Conservation (phyloP, 2,329 filamentous ascomycete species). For the Fusarium staphyleae region DNA sequence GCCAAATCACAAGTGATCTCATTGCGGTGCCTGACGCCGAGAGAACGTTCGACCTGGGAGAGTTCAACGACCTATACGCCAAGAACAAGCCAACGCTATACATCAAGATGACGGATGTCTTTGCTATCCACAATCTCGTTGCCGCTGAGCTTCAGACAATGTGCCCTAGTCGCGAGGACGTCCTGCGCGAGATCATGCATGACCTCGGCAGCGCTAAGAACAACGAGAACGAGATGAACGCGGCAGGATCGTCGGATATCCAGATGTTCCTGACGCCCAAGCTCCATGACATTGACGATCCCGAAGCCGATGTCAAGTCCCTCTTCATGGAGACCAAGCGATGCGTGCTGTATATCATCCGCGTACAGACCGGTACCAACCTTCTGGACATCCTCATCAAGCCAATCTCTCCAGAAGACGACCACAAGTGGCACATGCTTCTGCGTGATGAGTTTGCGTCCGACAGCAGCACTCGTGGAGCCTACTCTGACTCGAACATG, state of each 20-base stretch:
- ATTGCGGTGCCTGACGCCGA: conserved; percentile 88
- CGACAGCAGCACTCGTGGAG: conserved; percentile 74
- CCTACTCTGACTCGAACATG: conserved; percentile 90
- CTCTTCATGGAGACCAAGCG: conserved; percentile 99
- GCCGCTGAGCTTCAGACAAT: conserved; percentile 79
- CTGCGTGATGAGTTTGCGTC: conserved; percentile 79
- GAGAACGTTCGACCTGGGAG: conserved; percentile 94
- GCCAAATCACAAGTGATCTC: conserved; percentile 76
- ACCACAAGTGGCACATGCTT: conserved; percentile 83
- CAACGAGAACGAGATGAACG: conserved; percentile 92
- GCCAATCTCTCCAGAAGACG: conserved; percentile 85
- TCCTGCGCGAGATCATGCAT: conserved; percentile 87
- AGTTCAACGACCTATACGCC: conserved; percentile 97
- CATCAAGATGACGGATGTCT: conserved; percentile 98
- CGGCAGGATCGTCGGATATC: conserved; percentile 86
- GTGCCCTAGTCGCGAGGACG: conserved; percentile 82
- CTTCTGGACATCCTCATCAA: conserved; percentile 96
- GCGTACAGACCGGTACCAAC: conserved; percentile 88
- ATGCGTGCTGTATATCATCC: conserved; percentile 96
- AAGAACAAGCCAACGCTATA: conserved; percentile 98
- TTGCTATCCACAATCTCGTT: conserved; percentile 91
- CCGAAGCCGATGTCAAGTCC: conserved; percentile 88
- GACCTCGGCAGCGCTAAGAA: conserved; percentile 96
- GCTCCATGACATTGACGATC: conserved; percentile 88
- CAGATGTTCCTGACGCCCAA: conserved; percentile 90